These are phyloP conservation scores for Yarrowia yakushimensis DNA, from an alignment of 805 yeast genomes.

Conservation along the genomic window DNA sequence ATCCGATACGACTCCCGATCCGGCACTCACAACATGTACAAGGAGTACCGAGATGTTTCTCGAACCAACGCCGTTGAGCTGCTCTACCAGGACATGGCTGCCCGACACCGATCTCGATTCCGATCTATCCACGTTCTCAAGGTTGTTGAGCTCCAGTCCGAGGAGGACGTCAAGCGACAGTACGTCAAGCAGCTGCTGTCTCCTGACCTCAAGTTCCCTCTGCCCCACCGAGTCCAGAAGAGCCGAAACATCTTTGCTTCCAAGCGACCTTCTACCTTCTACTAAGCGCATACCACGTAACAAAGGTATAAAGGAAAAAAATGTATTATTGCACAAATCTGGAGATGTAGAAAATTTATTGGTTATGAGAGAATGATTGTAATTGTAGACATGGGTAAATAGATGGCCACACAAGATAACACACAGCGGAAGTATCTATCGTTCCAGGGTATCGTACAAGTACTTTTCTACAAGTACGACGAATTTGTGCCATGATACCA, in stretches of 20 bases:
- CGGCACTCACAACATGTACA: conserved; percentile 99
- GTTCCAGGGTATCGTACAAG: no score
- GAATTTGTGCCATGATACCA: no score
- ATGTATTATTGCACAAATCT: conserved; percentile 20
- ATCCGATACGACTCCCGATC: conserved; percentile 99
- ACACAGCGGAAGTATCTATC: no score
- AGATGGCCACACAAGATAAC: no score
- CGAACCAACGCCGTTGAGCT: conserved; percentile 98
- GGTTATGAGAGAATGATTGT: neutral
- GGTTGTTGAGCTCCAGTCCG: conserved; percentile 98
- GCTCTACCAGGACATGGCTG: conserved; percentile 99
- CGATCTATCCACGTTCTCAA: conserved; percentile 98
- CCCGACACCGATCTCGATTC: conserved; percentile 99
- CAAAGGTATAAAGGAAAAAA: conserved; percentile 7
- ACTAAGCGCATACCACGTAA: conserved; percentile 49
- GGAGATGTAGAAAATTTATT: neutral
- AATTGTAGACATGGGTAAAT: no score
- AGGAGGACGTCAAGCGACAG: conserved; percentile 98
- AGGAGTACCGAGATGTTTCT: conserved; percentile 99
- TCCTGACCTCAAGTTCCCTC: conserved; percentile 98
- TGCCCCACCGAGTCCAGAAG: conserved; percentile 98
- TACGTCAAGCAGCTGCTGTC: conserved; percentile 96
- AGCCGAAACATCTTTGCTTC: conserved; percentile 81
- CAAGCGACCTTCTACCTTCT: conserved; percentile 96
- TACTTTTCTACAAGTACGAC: no score